Base-by-base conservation (phyloP, 371 early-diverging fungal species). In the Basidiobolus heterosporus region DNA sequence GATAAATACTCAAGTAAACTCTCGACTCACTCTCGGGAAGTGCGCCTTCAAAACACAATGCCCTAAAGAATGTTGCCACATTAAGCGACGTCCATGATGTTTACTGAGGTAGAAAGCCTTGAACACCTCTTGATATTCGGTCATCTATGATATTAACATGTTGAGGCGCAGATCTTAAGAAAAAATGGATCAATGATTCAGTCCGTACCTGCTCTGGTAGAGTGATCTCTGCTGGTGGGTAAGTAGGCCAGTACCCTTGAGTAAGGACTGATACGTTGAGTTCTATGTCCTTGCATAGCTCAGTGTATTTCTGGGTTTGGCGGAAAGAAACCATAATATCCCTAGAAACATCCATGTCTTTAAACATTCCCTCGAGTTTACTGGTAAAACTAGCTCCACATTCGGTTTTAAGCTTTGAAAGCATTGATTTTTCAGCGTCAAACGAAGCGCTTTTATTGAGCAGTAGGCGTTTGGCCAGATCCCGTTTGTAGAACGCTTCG, bases 401-500 rank as follows among this genome's bases (percentile, higher is more conserved):
- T 62, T 94, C 93, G 69, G 61, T 53, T 58, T 80, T 88, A 24
- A 97, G 65, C 54, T 83, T 88, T 21, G 69, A 61, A 19, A 95
- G 55, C 65, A 97, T 79, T 48, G 70, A 70, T 52, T 77, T 79
- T 55, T 97, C 98, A 1, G 78, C 57, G 45, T 93, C 95, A 2
- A 70, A 69, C 6, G 82, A 82, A 0, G 80, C 71, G 57, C 78
- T 80, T 47, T 74, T 79, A 41, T 74, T 72, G 36, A 84, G 61
- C 9, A 95, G 56, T 35, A 98, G 66, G 8, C 98, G 73, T 51
- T 84, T 87, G 18, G 95, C 86, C 44, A 98, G 61, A 49, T 82
- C 83, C 8, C 81, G 74, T 49, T 90, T 91, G 61, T 93, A 94
- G 53, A 89, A 94, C 1, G 83, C 87, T 57, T 95, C 95, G 60